Percentiles rank a stretch among this genome's conserved stretches.
Conservation (phyloP, 2,329 filamentous ascomycete species). For the Rhynchosporium secalis region DNA sequence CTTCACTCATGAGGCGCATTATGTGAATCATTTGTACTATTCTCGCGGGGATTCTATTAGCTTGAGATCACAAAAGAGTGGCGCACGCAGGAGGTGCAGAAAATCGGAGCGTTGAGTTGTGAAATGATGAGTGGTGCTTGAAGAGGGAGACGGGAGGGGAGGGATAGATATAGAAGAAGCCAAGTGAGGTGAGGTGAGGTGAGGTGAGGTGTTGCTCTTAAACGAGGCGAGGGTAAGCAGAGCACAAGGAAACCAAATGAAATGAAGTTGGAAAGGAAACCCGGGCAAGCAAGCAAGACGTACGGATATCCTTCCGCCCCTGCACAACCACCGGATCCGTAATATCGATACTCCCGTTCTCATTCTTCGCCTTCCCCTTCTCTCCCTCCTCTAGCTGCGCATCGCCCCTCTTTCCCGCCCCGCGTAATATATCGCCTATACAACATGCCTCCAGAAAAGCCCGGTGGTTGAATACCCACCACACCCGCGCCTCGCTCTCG, state of each 20-base stretch:
- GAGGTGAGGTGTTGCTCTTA: background rate
- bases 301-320: constrained; percentile 61
- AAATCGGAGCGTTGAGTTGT: too few relatives aligned
- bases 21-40: constrained; percentile 64
- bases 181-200: background rate
- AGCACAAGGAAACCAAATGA: background rate
- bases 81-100: too few relatives aligned
- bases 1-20: constrained; percentile 58
- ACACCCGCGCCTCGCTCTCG: constrained; percentile 70
- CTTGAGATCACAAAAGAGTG: too few relatives aligned
- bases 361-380: constrained; percentile 49
- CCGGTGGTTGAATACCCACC: constrained; percentile 83
- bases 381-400: constrained; percentile 46
- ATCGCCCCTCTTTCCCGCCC: constrained; percentile 49
- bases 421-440: constrained; percentile 61
- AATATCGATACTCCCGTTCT: constrained; percentile 47
- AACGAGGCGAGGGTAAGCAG: background rate
- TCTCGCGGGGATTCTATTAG: background rate
- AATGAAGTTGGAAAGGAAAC: background rate
- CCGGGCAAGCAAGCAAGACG: constrained; percentile 37
- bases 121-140: too few relatives aligned
- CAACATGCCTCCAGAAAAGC: constrained; percentile 71
- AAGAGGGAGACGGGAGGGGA: background rate
- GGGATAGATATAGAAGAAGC: too few relatives aligned
- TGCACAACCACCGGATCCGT: constrained; percentile 60